Conservation (phyloP, 176 grass and related monocot species). For the Triticum urartu region DNA sequence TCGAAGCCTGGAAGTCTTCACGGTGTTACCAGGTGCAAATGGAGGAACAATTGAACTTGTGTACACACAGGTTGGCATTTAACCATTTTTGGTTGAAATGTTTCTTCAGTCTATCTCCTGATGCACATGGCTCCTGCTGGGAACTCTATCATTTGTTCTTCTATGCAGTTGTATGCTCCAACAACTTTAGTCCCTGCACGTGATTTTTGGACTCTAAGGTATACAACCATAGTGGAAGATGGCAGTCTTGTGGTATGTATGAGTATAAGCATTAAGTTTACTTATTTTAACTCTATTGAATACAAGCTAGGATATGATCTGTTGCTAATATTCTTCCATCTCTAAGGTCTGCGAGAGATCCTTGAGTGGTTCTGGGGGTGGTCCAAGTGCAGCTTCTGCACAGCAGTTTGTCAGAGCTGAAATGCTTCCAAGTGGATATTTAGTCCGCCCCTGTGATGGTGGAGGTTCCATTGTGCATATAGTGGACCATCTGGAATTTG, state of each 20-base stretch:
- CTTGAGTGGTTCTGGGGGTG: conserved; percentile 82
- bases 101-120: background rate
- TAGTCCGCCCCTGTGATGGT: conserved; percentile 86
- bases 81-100: background rate
- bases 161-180: conserved; percentile 82
- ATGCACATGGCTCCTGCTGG: background rate
- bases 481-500: conserved; percentile 93
- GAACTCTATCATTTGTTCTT: background rate
- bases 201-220: conserved; percentile 98
- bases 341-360: conserved; percentile 94
- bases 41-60: conserved; percentile 93
- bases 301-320: background rate
- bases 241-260: conserved; percentile 91
- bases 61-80: conserved; percentile 73
- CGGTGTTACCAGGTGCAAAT: conserved; percentile 84
- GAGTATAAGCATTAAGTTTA: conserved; percentile 3
- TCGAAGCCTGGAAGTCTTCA: conserved; percentile 84
- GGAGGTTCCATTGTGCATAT: conserved; percentile 96
- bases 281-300: background rate
- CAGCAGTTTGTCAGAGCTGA: conserved; percentile 97
- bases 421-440: conserved; percentile 94
- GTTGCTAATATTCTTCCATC: conserved; percentile 27
- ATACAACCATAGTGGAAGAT: conserved; percentile 83
- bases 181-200: conserved; percentile 96
- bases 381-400: conserved; percentile 67